Conservation (phyloP, 2,329 filamentous ascomycete genomes). For the Arthroderma sp. region DNA sequence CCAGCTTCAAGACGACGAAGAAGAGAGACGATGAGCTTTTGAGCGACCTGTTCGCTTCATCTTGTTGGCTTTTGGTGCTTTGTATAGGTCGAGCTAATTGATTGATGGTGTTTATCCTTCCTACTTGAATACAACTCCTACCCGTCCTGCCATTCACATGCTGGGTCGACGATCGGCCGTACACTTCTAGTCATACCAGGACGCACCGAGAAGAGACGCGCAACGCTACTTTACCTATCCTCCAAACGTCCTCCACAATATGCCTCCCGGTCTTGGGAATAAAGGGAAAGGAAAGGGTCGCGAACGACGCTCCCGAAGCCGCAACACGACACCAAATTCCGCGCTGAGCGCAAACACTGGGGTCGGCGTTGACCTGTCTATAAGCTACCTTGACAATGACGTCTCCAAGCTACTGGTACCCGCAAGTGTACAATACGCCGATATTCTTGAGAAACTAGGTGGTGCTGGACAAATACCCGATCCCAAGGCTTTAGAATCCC, state of each 20-base stretch:
- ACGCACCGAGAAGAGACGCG: background rate
- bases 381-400: slow-evolving; percentile 44
- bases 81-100: too few species aligned
- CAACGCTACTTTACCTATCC: background rate
- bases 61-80: too few species aligned
- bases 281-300: slow-evolving; percentile 42
- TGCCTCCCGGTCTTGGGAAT: slow-evolving; percentile 29
- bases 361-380: slow-evolving; percentile 20
- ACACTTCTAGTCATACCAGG: background rate
- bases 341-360: slow-evolving; percentile 34
- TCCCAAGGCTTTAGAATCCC: slow-evolving; percentile 34
- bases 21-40: too few species aligned
- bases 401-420: slow-evolving; percentile 36
- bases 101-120: too few species aligned
- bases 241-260: slow-evolving; percentile 11
- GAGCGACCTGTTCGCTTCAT: too few species aligned
- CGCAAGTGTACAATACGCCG: slow-evolving; percentile 40
- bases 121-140: too few species aligned
- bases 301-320: slow-evolving; percentile 44
- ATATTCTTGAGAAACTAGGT: slow-evolving; percentile 43
- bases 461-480: slow-evolving; percentile 36
- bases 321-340: slow-evolving; percentile 51
- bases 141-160: too few species aligned
- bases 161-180: too few species aligned
- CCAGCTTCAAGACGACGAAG: too few species aligned